Evolutionary conservation across 345 rosid species (phyloP), one percentile per base, ranked within the genome.

Genomic region (Populus deltoides): DNA sequence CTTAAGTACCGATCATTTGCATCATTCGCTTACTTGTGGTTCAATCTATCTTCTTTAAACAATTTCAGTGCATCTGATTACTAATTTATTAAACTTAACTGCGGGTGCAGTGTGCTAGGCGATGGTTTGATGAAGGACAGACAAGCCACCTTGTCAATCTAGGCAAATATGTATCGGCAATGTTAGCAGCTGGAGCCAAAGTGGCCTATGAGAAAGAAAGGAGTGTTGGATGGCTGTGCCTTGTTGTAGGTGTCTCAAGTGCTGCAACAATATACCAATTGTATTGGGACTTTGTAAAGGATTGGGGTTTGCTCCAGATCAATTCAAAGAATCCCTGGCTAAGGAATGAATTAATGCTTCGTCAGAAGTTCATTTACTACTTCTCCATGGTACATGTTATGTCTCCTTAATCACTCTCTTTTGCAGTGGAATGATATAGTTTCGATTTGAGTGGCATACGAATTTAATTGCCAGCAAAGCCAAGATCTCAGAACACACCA

Each of bases 251-350:
- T 71, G 86, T 91, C 82, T 96, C 98, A 71, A 93, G 94, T 81
- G 77, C 86, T 57, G 98, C 99, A 73, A 94, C 99, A 72, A 69
- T 93, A 29, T 94, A 91, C 83, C 98, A 96, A 78, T 86, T 94
- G 87, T 96, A 96, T 80, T 96, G 99, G 99, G 99, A 96, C 87
- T 93, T 89, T 88, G 98, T 91, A 35, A 92, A 81, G 85, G 99
- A 96, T 71, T 96, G 99, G 99, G 99, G 99, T 82, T 91, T 96
- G 88, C 95, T 96, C 27, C 95, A 91, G 81, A 66, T 86, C 57
- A 87, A 92, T 81, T 94, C 97, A 71, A 91, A 85, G 82, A 94
- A 96, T 76, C 99, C 98, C n/a, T 96, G 98, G 99, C 95, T 96
- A 73, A 90, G 98, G 86, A 90, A 96, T 76, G 95, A 96, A 78